Percentiles rank a stretch among this genome's conserved stretches.
phyloP scores from a whole-genome alignment of 2,329 filamentous ascomycete species.

The Pyrenophora teres region DNA sequence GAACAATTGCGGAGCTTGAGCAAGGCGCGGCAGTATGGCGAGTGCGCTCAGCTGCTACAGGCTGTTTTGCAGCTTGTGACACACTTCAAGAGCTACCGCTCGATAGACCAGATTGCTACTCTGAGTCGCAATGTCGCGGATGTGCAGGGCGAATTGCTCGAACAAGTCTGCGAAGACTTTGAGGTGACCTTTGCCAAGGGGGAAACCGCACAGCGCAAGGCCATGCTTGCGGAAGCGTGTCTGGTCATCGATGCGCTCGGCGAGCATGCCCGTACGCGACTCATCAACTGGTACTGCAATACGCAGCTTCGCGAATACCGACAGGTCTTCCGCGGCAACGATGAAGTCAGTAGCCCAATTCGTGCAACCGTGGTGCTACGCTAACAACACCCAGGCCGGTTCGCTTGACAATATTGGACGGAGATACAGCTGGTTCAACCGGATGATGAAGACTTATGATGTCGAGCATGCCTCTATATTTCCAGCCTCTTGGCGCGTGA shows the following conservation, averaged over 20 bases:
- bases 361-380: not conserved
- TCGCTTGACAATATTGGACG: slow-evolving; percentile 95
- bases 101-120: slow-evolving; percentile 95
- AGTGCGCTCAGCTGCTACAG: slow-evolving; percentile 91
- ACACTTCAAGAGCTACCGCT: slow-evolving; percentile 97
- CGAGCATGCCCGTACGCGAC: slow-evolving; percentile 77
- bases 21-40: slow-evolving; percentile 86
- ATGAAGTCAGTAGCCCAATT: slow-evolving; percentile 61
- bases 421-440: slow-evolving; percentile 93
- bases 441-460: slow-evolving; percentile 94
- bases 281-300: slow-evolving; percentile 98
- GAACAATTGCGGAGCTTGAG: slow-evolving; percentile 87
- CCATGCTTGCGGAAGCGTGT: slow-evolving; percentile 82
- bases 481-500: slow-evolving; percentile 83
- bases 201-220: slow-evolving; percentile 72
- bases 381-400: slow-evolving; percentile 62
- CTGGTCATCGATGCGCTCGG: slow-evolving; percentile 93
- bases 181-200: slow-evolving; percentile 91
- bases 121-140: slow-evolving; percentile 92
- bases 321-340: slow-evolving; percentile 92
- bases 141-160: slow-evolving; percentile 86
- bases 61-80: slow-evolving; percentile 97
- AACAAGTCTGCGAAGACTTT: slow-evolving; percentile 99
- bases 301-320: slow-evolving; percentile 94
- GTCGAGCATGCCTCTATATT: slow-evolving; percentile 90